Percentiles rank a stretch among this genome's conserved stretches.
Evolutionary conservation across 2,329 filamentous ascomycete genomes (phyloP).

Genomic region (Fusarium sp.): DNA sequence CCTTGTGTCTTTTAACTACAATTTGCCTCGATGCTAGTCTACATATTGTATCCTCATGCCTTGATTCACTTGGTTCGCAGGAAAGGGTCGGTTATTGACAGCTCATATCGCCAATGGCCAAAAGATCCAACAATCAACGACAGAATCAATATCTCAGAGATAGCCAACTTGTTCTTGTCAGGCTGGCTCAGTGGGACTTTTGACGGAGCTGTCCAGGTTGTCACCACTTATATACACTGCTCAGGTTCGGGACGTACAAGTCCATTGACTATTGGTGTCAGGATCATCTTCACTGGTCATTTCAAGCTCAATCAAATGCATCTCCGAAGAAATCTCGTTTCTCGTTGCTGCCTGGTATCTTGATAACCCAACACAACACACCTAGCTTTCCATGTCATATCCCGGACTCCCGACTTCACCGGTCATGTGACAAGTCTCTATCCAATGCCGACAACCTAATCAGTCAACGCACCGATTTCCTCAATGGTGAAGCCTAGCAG

Average conservation of each 20-base stretch:
- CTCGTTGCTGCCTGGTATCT: conserved; percentile 42
- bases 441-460: conserved; percentile 26
- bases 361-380: conserved; percentile 37
- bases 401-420: conserved; percentile 24
- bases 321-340: conserved; percentile 11
- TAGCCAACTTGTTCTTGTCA: neutral
- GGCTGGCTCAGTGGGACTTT: neutral
- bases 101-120: neutral
- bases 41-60: neutral
- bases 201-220: neutral
- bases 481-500: conserved; percentile 77
- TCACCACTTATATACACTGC: neutral
- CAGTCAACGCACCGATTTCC: conserved; percentile 58
- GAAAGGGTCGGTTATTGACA: conserved; percentile 5
- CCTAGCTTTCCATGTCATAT: conserved; percentile 29
- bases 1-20: conserved; percentile 41
- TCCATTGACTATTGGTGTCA: neutral
- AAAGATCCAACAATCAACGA: neutral
- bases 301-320: neutral
- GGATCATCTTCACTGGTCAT: neutral
- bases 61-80: neutral
- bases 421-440: conserved; percentile 20
- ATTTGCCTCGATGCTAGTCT: conserved; percentile 22
- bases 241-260: neutral
- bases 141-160: neutral